Percentiles rank a stretch among this genome's conserved stretches.
phyloP scores from a whole-genome alignment of 2,329 filamentous ascomycete genomes.

The Raffaelea albimanens region DNA sequence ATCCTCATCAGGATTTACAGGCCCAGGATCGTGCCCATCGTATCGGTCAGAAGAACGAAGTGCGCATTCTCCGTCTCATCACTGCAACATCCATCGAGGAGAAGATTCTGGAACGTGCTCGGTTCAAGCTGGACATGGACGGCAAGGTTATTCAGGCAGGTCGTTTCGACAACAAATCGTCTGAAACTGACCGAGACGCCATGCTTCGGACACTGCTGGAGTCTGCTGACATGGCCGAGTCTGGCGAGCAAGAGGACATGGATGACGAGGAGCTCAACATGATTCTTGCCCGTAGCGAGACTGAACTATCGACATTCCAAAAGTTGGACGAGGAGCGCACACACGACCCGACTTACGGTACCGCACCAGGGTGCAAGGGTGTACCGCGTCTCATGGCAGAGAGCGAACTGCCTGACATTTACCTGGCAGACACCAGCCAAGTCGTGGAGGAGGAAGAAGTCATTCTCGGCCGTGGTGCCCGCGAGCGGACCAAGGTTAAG shows the following conservation, averaged over 20 bases:
- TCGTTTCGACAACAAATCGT: constrained; percentile 99
- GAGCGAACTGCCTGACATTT: constrained; percentile 85
- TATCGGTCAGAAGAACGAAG: constrained; percentile 99
- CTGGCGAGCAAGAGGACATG: constrained; percentile 85
- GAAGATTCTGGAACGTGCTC: constrained; percentile 92
- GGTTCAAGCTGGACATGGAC: constrained; percentile 98
- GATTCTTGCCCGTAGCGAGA: constrained; percentile 81
- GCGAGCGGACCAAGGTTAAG: constrained; percentile 86
- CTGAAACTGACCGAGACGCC: constrained; percentile 94
- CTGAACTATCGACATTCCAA: constrained; percentile 71
- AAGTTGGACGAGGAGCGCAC: constrained; percentile 69
- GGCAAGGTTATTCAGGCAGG: constrained; percentile 98
- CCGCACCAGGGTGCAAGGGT: constrained; percentile 47
- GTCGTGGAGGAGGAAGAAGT: constrained; percentile 73
- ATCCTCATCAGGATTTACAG: constrained; percentile 97
- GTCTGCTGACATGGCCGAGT: constrained; percentile 60
- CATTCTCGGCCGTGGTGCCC: constrained; percentile 74
- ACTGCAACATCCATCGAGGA: constrained; percentile 96
- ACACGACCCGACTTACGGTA: constrained; percentile 62
- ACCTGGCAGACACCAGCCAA: constrained; percentile 76
- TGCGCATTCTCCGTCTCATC: constrained; percentile 90
- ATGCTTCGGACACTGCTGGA: constrained; percentile 92
- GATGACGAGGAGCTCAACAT: constrained; percentile 96
- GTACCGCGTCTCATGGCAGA: constrained; percentile 78
- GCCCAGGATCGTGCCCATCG: constrained; percentile 99